phyloP scores from a whole-genome alignment of 176 grass and related monocot genomes.

The Paspalum notatum region DNA sequence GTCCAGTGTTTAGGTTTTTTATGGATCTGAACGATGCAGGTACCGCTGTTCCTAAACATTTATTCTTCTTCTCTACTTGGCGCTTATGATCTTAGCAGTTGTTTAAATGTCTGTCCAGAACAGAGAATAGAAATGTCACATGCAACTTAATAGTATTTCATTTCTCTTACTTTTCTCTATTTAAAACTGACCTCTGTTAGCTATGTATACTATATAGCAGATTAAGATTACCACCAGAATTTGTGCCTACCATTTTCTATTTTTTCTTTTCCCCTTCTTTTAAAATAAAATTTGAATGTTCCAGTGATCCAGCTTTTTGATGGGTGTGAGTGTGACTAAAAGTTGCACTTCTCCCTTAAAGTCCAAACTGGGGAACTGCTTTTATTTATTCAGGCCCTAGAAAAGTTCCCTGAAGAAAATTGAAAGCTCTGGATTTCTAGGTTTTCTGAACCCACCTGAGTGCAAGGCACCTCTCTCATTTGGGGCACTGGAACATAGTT shows the following conservation, averaged over 20 bases:
- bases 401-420: constrained; percentile 15
- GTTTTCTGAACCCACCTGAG: constrained; percentile 1
- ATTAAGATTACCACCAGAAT: background rate
- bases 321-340: background rate
- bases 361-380: background rate
- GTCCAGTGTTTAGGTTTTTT: constrained; percentile 93
- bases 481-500: background rate
- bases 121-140: background rate
- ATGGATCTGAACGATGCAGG: constrained; percentile 98
- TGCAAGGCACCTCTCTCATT: background rate
- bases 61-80: constrained; percentile 6
- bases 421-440: background rate
- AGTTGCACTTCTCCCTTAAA: background rate
- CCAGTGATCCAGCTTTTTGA: background rate
- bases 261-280: background rate
- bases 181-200: background rate
- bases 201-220: background rate
- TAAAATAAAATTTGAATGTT: background rate
- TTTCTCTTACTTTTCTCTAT: background rate
- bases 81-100: constrained; percentile 2
- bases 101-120: background rate
- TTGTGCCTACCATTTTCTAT: background rate
- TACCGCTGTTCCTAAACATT: constrained; percentile 37
- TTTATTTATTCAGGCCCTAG: constrained; percentile 8
- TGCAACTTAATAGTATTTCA: background rate